Evolutionary conservation across 2,329 filamentous ascomycete genomes (phyloP).

Genomic region (Plenodomus tracheiphilus): DNA sequence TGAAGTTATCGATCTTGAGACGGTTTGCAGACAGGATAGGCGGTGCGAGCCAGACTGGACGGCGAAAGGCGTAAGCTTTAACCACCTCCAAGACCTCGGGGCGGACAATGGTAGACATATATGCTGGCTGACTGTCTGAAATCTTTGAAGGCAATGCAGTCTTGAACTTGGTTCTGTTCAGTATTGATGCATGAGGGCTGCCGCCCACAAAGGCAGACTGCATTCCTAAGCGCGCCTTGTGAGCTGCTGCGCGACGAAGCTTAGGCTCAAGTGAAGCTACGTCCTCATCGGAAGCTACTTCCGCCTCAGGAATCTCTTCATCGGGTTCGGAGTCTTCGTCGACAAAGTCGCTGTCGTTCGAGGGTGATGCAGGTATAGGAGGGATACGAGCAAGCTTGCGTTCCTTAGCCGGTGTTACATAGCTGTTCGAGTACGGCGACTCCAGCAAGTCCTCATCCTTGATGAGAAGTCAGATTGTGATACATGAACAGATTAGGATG

Average conservation of each 20-base stretch:
- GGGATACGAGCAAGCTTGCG: slow-evolving; percentile 7
- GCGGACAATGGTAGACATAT: slow-evolving; percentile 4
- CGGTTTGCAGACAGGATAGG: slow-evolving; percentile 22
- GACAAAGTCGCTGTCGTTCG: slow-evolving; percentile 22
- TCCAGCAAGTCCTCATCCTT: slow-evolving; percentile 13
- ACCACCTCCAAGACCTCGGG: slow-evolving; percentile 12
- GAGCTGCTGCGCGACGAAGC: slow-evolving; percentile 11
- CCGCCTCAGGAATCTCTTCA: slow-evolving; percentile 9
- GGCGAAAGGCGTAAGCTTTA: slow-evolving; percentile 4
- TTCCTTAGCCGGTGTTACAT: slow-evolving; percentile 13
- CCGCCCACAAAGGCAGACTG: slow-evolving; percentile 1
- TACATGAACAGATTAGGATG: neutral
- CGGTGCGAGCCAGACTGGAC: slow-evolving; percentile 13
- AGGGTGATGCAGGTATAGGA: neutral
- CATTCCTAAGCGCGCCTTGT: slow-evolving; percentile 14
- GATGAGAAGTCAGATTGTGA: neutral
- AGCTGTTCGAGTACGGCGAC: slow-evolving; percentile 2
- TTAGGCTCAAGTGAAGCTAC: neutral
- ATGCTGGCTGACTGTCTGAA: neutral
- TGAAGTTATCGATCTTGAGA: slow-evolving; percentile 19
- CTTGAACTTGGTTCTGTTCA: neutral
- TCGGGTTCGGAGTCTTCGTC: slow-evolving; percentile 12
- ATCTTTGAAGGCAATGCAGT: neutral
- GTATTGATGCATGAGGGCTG: neutral
- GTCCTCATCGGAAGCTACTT: slow-evolving; percentile 2